These are phyloP conservation scores for Gardenia jasminoides DNA, from an alignment of 257 asterid genomes.

Conservation along the genomic window DNA sequence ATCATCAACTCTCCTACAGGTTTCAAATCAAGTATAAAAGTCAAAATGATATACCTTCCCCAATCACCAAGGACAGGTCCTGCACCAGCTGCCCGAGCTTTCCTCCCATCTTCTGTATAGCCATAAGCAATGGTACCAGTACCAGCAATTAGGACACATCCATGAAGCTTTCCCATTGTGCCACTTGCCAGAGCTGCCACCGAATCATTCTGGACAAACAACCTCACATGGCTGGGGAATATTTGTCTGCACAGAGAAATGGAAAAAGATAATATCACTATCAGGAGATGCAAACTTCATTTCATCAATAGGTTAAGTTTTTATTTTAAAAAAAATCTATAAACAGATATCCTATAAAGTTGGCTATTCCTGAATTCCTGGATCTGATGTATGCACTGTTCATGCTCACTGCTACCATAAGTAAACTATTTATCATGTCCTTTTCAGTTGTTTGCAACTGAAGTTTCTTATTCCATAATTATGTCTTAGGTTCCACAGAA, in stretches of 20 bases:
- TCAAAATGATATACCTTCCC: slow-evolving; percentile 60
- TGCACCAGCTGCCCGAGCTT: slow-evolving; percentile 91
- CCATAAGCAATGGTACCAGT: slow-evolving; percentile 91
- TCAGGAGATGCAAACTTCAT: not conserved
- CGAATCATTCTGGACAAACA: slow-evolving; percentile 81
- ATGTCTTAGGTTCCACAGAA: not conserved
- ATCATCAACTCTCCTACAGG: not conserved
- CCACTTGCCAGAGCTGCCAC: slow-evolving; percentile 92
- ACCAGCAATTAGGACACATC: slow-evolving; percentile 88
- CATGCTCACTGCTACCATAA: not conserved
- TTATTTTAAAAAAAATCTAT: not conserved
- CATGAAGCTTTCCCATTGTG: slow-evolving; percentile 84
- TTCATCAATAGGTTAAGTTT: not conserved
- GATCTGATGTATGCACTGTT: not conserved
- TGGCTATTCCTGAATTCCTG: not conserved
- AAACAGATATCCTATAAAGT: not conserved
- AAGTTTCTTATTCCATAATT: not conserved
- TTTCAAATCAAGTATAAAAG: slow-evolving; percentile 5
- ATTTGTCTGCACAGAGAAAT: slow-evolving; percentile 49
- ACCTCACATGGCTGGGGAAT: slow-evolving; percentile 66
- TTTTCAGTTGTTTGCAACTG: not conserved
- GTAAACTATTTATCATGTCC: not conserved
- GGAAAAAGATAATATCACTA: not conserved
- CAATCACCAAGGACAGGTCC: slow-evolving; percentile 90
- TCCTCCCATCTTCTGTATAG: slow-evolving; percentile 79